Evolutionary conservation across 2,329 filamentous ascomycete species (phyloP).

Genomic region (Ambrosiella cleistominuta): DNA sequence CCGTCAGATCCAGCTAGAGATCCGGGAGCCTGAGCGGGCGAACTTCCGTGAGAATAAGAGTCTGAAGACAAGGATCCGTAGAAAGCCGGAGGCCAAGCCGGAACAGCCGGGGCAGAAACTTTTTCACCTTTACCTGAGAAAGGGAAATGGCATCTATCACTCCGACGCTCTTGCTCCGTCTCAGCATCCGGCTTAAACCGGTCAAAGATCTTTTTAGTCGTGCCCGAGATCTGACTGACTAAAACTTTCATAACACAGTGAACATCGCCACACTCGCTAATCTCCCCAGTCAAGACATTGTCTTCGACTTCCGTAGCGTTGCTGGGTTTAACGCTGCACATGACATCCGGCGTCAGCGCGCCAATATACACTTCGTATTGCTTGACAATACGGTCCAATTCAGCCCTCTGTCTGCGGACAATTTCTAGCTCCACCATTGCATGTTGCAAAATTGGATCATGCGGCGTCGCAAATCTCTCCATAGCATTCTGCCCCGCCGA

Average conservation of each 20-base stretch:
- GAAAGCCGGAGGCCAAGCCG: constrained; percentile 11
- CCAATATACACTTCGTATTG: constrained; percentile 12
- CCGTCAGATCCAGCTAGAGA: not conserved
- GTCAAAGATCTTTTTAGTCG: constrained; percentile 5
- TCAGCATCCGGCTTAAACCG: not conserved
- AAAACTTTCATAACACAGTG: constrained; percentile 11
- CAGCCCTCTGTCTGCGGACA: constrained; percentile 7
- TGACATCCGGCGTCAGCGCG: constrained; percentile 7
- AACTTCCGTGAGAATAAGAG: not conserved
- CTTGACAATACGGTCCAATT: constrained; percentile 4
- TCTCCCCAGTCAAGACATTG: not conserved
- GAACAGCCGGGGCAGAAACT: constrained; percentile 1
- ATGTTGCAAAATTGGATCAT: constrained; percentile 8
- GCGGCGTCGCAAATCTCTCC: constrained; percentile 5
- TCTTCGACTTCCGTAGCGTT: not conserved
- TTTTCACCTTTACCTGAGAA: not conserved
- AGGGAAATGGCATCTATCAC: constrained; percentile 9
- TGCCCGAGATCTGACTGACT: constrained; percentile 4
- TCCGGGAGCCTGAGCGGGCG: not conserved
- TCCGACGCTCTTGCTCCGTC: not conserved
- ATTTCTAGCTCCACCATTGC: constrained; percentile 11
- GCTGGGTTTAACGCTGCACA: not conserved
- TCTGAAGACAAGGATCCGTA: not conserved
- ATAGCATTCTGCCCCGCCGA: not conserved
- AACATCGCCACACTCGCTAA: constrained; percentile 4